Evolutionary conservation across 495 filamentous ascomycete genomes (phyloP).

Genomic region (Neurospora sp.): DNA sequence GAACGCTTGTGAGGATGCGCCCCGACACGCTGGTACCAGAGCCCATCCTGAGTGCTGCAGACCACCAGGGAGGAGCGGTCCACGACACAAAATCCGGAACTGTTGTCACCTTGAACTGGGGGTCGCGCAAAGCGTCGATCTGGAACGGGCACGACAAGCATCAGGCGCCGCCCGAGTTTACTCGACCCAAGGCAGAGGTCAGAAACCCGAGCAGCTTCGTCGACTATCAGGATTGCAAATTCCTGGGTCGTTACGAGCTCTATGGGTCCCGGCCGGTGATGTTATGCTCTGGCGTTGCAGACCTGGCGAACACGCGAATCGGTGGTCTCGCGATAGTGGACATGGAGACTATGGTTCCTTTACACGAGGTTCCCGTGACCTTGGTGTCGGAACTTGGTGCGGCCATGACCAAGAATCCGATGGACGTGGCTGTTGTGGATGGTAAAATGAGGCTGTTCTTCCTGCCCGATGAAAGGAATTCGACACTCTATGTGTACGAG

Average conservation of each 20-base stretch:
- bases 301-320: conserved; percentile 15
- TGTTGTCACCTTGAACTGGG: conserved; percentile 29
- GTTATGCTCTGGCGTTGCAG: conserved; percentile 28
- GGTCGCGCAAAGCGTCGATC: conserved; percentile 19
- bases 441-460: conserved; percentile 27
- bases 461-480: conserved; percentile 26
- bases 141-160: conserved; percentile 19
- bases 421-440: conserved; percentile 26
- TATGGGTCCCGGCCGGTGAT: conserved; percentile 18
- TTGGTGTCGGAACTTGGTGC: conserved; percentile 21
- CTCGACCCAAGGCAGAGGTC: conserved; percentile 7
- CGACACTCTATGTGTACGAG: conserved; percentile 29
- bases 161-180: conserved; percentile 16
- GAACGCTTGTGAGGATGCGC: conserved; percentile 23
- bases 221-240: conserved; percentile 34
- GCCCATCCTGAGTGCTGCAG: conserved; percentile 15
- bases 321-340: conserved; percentile 31
- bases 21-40: conserved; percentile 19
- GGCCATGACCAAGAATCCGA: conserved; percentile 26
- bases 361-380: conserved; percentile 27
- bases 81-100: conserved; percentile 19
- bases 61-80: conserved; percentile 28
- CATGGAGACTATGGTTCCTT: conserved; percentile 21
- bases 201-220: conserved; percentile 22
- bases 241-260: conserved; percentile 18